These are phyloP conservation scores for Leishmania tarentolae DNA, from an alignment of 208 protist species.

Conservation along the genomic window DNA sequence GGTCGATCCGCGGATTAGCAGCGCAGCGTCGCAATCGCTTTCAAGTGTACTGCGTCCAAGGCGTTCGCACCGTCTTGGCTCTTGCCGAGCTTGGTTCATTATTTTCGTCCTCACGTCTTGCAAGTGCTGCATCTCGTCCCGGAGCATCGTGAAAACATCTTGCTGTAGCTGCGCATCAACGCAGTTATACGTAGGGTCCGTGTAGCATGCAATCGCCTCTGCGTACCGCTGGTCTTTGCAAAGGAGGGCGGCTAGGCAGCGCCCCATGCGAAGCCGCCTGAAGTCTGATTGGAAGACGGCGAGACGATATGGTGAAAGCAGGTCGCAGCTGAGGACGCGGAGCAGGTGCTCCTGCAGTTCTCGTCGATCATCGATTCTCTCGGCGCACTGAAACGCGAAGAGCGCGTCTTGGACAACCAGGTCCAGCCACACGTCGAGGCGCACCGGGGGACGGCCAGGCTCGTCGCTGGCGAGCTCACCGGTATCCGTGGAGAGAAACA, in stretches of 20 bases:
- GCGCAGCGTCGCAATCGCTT: neutral
- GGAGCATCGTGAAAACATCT: constrained; percentile 63
- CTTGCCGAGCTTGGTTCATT: constrained; percentile 15
- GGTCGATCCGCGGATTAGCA: neutral
- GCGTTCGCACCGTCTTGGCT: constrained; percentile 8
- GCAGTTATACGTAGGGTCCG: constrained; percentile 45
- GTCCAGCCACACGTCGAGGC: constrained; percentile 35
- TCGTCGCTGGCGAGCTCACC: neutral
- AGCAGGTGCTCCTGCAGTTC: constrained; percentile 46
- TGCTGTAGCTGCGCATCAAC: constrained; percentile 46
- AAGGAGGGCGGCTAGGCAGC: constrained; percentile 56
- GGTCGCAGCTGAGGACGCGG: constrained; percentile 30
- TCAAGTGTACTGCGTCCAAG: constrained; percentile 2
- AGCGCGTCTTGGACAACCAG: constrained; percentile 49
- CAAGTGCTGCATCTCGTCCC: constrained; percentile 49
- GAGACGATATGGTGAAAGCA: constrained; percentile 29
- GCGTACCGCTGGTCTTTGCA: constrained; percentile 48
- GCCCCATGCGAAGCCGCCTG: constrained; percentile 52
- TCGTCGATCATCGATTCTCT: constrained; percentile 36
- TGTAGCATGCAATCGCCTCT: constrained; percentile 70
- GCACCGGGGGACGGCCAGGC: neutral
- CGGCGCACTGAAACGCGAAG: constrained; percentile 54
- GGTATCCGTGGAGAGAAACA: constrained; percentile 18
- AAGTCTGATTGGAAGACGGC: constrained; percentile 48
- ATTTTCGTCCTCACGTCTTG: constrained; percentile 21